Conservation (phyloP, 1,284 basidiomycete genomes). For the Ceratorhiza oryzae-sativae region DNA sequence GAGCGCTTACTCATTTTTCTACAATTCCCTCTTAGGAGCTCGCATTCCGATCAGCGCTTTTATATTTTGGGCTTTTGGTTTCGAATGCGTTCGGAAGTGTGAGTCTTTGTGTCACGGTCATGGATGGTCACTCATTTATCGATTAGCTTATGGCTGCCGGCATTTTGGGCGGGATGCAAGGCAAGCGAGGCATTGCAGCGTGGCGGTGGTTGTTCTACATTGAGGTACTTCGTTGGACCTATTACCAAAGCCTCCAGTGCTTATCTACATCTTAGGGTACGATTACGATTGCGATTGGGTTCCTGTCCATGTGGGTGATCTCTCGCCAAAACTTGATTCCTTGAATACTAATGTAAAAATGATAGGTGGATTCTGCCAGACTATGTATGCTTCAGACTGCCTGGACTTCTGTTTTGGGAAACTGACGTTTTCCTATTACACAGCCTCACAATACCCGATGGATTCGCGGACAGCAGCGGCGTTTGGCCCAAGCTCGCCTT, state of each 20-base stretch:
- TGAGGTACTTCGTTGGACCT: constrained; percentile 44
- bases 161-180: constrained; percentile 73
- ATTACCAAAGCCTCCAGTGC: constrained; percentile 28
- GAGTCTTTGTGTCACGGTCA: constrained; percentile 46
- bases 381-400: constrained; percentile 51
- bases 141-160: constrained; percentile 69
- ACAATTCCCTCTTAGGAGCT: constrained; percentile 57
- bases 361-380: constrained; percentile 62
- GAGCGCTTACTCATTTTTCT: constrained; percentile 49
- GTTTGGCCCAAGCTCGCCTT: constrained; percentile 73
- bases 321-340: constrained; percentile 47
- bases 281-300: constrained; percentile 50
- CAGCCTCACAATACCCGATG: constrained; percentile 73
- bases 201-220: constrained; percentile 69
- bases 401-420: not conserved
- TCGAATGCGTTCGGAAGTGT: constrained; percentile 79
- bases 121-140: constrained; percentile 37
- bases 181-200: constrained; percentile 67
- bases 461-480: constrained; percentile 63
- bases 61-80: constrained; percentile 72
- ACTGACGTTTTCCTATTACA: not conserved
- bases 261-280: constrained; percentile 46
- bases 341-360: not conserved
- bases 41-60: constrained; percentile 70
- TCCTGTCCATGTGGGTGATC: constrained; percentile 49